A percentile compares a stretch with the other conserved stretches of the same genome.
These are phyloP conservation scores for Coemansia javaensis DNA, from an alignment of 192 early-diverging fungal genomes.

Conservation along the genomic window DNA sequence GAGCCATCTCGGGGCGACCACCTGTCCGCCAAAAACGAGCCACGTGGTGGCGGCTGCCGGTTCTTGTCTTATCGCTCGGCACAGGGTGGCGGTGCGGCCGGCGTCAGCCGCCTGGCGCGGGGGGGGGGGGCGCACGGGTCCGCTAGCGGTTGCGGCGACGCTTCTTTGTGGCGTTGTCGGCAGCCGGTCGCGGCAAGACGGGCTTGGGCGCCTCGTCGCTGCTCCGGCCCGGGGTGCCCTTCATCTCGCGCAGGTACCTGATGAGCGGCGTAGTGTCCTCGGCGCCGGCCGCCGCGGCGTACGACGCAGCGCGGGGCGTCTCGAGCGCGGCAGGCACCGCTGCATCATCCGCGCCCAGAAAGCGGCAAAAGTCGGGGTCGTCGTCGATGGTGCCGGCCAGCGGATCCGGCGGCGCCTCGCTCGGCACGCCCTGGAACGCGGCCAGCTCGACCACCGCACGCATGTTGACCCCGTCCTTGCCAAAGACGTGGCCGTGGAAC, in stretches of 20 bases:
- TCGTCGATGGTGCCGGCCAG: constrained; percentile 27
- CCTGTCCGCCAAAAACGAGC: background rate
- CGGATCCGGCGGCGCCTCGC: constrained; percentile 1
- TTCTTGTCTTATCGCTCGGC: no score
- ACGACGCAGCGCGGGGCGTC: background rate
- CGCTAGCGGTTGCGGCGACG: constrained; percentile 18
- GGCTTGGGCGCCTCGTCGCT: background rate
- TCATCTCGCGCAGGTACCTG: constrained; percentile 31
- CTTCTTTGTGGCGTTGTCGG: no score
- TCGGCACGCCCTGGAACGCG: constrained; percentile 18
- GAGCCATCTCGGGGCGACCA: no score
- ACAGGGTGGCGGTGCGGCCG: no score
- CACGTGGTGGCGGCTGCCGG: background rate
- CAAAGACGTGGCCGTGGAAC: constrained; percentile 41
- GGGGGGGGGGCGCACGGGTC: no score
- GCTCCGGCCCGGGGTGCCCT: constrained; percentile 2
- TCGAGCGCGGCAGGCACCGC: background rate
- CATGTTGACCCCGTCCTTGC: constrained; percentile 16
- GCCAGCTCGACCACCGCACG: constrained; percentile 36
- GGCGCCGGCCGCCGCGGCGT: background rate
- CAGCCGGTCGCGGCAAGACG: no score
- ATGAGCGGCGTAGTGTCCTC: constrained; percentile 26
- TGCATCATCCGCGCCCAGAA: constrained; percentile 6
- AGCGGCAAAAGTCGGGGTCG: constrained; percentile 30
- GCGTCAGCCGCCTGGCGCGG: no score